Evolutionary conservation across 441 rosid species (phyloP).

Genomic region (Pelargonium cotyledonis): DNA sequence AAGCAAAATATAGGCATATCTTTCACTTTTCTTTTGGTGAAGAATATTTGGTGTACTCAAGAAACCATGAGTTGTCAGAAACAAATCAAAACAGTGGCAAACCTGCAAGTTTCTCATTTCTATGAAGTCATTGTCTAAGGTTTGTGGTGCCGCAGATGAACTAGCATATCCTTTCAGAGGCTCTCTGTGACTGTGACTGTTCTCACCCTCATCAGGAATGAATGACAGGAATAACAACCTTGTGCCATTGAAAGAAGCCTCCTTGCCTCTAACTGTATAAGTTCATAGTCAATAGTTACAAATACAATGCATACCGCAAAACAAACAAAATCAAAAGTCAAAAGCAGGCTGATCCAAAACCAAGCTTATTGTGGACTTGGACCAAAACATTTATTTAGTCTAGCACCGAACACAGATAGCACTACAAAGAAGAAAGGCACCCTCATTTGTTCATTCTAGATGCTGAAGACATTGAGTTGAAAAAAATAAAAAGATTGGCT

Average conservation of each 20-base stretch:
- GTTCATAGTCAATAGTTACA: slow-evolving; percentile 7
- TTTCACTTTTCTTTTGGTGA: too few species aligned
- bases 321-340: slow-evolving; percentile 9
- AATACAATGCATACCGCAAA: slow-evolving; percentile 8
- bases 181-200: slow-evolving; percentile 27
- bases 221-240: slow-evolving; percentile 40
- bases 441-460: neutral
- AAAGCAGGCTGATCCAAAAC: neutral
- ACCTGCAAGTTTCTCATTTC: slow-evolving; percentile 39
- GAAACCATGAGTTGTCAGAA: too few species aligned
- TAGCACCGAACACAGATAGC: neutral
- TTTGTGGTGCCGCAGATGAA: slow-evolving; percentile 33
- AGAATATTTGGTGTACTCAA: too few species aligned
- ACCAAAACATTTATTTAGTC: neutral
- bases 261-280: slow-evolving; percentile 43
- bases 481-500: too few species aligned
- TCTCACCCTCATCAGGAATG: slow-evolving; percentile 34
- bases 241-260: slow-evolving; percentile 30
- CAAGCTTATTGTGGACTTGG: neutral
- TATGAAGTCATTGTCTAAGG: slow-evolving; percentile 31
- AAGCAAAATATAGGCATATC: slow-evolving; percentile 9
- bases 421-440: neutral
- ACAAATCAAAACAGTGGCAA: too few species aligned
- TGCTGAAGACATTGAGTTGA: neutral
- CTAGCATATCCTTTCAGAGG: slow-evolving; percentile 28